These are phyloP conservation scores for Fusarium oxysporum DNA, from an alignment of 2,329 filamentous ascomycete genomes.

Conservation along the genomic window DNA sequence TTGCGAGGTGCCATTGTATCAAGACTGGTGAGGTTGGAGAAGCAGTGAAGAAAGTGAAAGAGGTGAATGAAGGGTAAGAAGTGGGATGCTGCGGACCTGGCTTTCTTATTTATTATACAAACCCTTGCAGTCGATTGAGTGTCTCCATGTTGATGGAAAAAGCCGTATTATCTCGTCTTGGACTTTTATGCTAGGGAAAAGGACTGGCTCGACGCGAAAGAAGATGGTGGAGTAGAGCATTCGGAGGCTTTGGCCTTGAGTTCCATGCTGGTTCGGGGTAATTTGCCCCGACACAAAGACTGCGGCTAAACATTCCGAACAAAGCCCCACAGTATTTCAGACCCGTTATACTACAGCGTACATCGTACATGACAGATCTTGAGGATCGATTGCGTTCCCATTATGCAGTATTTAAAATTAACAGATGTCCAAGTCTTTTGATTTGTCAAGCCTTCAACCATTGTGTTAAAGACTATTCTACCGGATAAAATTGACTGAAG, in stretches of 20 bases:
- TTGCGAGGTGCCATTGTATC: slow-evolving; percentile 39
- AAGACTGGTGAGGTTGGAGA: rapidly evolving
- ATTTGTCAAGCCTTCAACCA: too few species aligned
- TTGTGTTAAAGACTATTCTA: too few species aligned
- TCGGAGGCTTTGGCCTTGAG: neutral
- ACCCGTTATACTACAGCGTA: neutral
- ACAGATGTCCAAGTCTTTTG: rapidly evolving
- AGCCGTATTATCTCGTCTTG: neutral
- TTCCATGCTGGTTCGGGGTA: neutral
- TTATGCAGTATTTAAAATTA: neutral
- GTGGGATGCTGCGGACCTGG: neutral
- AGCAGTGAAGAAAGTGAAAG: neutral
- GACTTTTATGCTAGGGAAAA: rapidly evolving
- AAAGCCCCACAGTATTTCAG: neutral
- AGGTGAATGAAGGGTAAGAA: neutral
- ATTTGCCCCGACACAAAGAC: neutral
- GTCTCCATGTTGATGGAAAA: neutral
- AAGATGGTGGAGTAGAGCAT: neutral
- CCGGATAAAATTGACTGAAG: neutral
- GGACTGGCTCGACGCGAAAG: neutral
- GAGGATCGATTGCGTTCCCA: neutral
- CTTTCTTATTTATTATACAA: neutral
- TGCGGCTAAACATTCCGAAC: neutral
- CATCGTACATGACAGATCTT: neutral
- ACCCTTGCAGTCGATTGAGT: rapidly evolving